Conservation (phyloP, 768 basidiomycete species). For the Amanita rimosa region DNA sequence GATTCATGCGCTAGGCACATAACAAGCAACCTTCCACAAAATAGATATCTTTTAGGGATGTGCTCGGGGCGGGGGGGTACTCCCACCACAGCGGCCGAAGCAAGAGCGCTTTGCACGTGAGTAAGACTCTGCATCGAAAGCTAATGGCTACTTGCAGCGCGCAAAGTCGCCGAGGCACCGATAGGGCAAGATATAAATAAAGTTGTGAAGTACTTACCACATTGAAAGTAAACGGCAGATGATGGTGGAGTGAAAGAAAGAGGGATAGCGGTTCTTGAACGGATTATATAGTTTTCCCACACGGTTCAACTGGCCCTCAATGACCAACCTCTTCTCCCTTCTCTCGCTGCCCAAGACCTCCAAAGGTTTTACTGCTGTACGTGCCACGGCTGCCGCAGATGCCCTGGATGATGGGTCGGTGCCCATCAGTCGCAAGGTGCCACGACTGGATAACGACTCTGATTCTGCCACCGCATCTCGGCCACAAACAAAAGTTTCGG, state of each 20-base stretch:
- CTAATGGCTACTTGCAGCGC: not conserved
- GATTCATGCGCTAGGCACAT: too few relatives aligned
- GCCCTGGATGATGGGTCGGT: slow-evolving; percentile 33
- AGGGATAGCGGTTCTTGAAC: too few relatives aligned
- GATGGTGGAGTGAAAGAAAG: too few relatives aligned
- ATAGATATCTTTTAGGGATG: too few relatives aligned
- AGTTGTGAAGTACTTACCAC: not conserved
- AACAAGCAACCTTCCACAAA: too few relatives aligned
- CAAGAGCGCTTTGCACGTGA: not conserved
- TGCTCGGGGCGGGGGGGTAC: not conserved
- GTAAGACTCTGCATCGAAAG: too few relatives aligned
- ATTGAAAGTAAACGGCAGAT: too few relatives aligned
- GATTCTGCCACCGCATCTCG: slow-evolving; percentile 61
- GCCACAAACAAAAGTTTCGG: slow-evolving; percentile 14
- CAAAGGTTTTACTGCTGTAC: slow-evolving; percentile 33
- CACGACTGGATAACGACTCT: slow-evolving; percentile 54
- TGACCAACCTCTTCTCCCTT: slow-evolving; percentile 29
- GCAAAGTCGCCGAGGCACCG: not conserved
- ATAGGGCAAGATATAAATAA: not conserved
- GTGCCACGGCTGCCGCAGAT: slow-evolving; percentile 22
- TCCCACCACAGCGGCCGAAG: not conserved
- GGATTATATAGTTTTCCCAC: too few relatives aligned
- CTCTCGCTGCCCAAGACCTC: slow-evolving; percentile 41
- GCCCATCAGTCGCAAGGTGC: slow-evolving; percentile 57
- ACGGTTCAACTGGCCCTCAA: slow-evolving; percentile 8